These are phyloP conservation scores for Pythium chondricola DNA, from an alignment of 352 stramenopile genomes.

Conservation along the genomic window DNA sequence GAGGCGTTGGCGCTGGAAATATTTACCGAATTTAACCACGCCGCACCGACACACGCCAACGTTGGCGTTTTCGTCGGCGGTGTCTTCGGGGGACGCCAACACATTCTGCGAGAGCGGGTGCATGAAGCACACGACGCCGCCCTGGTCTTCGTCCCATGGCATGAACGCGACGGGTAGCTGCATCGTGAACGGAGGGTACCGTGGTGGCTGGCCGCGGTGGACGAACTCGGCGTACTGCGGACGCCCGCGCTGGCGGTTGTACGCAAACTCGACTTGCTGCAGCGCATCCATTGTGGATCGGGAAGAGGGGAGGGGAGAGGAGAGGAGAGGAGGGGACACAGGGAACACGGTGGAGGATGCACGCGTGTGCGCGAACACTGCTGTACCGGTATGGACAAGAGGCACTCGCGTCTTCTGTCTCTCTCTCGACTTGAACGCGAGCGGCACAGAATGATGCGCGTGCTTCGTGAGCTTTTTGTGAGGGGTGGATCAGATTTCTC, in stretches of 20 bases:
- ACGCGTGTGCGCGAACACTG: not conserved
- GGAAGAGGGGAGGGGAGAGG: not conserved
- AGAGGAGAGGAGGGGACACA: not conserved
- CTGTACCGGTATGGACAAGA: not conserved
- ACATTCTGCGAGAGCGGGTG: conserved; percentile 36
- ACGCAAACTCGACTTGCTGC: conserved; percentile 64
- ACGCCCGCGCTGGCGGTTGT: conserved; percentile 60
- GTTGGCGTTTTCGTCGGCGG: conserved; percentile 40
- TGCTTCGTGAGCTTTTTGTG: conserved; percentile 6
- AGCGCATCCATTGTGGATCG: conserved; percentile 22
- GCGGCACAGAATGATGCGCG: conserved; percentile 18
- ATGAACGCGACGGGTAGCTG: conserved; percentile 60
- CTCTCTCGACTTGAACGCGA: not conserved
- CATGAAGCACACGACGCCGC: conserved; percentile 60
- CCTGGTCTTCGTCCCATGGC: conserved; percentile 60
- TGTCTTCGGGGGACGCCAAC: conserved; percentile 32
- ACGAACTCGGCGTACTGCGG: conserved; percentile 44
- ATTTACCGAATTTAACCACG: conserved; percentile 67
- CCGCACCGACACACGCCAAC: conserved; percentile 67
- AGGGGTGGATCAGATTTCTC: conserved; percentile 8
- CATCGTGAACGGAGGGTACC: conserved; percentile 64
- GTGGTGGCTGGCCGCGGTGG: conserved; percentile 61
- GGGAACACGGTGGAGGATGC: not conserved
- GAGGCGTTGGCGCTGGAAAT: conserved; percentile 45
- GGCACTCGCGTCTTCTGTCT: not conserved